Evolutionary conservation across 176 grass and related monocot species (phyloP), one percentile per base, ranked within the genome.

Genomic region (Avena sativa): DNA sequence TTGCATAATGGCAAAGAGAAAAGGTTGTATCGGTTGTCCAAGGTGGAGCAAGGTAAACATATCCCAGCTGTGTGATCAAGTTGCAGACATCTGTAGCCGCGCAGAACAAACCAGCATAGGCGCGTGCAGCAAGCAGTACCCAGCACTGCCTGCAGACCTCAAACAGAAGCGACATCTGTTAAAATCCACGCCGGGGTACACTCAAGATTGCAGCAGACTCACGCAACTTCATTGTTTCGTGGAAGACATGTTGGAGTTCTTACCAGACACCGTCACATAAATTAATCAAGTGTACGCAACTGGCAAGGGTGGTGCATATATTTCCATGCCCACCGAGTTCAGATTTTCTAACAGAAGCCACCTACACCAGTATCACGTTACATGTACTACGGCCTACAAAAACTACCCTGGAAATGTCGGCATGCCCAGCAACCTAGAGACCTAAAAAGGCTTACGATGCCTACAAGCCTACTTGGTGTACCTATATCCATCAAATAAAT

Each of bases 401-500:
- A 84, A n/a, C 38, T 60, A 62, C 26, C 40, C 38, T 34, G 6
- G 44, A 49, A 73, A 84, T 58, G 15, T 17, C 1, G 2, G 34
- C 19, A 81, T 68, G 62, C 12, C 34, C 52, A 60, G 13, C 81
- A 47, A 58, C 67, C 36, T 57, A 83, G 19, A 25, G 47, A 34
- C 28, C 26, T 67, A 74, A 19, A 74, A 58, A 47, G 32, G 15
- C 46, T 47, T 8, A 53, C n/a, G 15, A 23, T 78, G 15, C 17
- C 50, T 83, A 64, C 20, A 55, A 32, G 38, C 49, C 86, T 87
- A 98, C 79, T 91, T 88, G 9, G 74, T 93, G 53, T 74, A 91
- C 46, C 20, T 48, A 70, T 88, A 88, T 86, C 92, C 74, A 32
- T 94, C 19, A 16, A 88, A 94, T 76, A 89, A 62, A 38, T 92